These are phyloP conservation scores for Geum urbanum DNA, from an alignment of 306 rosid species.

Conservation along the genomic window DNA sequence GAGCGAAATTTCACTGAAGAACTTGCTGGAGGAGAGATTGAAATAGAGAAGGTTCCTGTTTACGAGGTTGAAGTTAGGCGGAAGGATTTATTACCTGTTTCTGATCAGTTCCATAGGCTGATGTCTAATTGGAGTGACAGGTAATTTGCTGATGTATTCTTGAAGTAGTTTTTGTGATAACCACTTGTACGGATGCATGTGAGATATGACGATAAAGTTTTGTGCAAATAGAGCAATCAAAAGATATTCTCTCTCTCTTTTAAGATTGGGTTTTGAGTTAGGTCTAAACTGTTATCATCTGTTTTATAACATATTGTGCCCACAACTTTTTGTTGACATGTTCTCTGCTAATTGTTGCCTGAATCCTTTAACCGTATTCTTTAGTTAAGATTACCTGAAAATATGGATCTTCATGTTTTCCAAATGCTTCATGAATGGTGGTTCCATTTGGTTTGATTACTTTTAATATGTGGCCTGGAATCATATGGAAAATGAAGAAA, in stretches of 20 bases:
- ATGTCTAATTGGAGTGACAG: conserved; percentile 72
- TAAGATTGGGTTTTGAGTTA: neutral
- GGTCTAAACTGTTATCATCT: too few relatives aligned
- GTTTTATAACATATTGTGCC: too few relatives aligned
- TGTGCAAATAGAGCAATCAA: neutral
- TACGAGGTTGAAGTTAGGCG: conserved; percentile 71
- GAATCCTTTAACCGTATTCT: too few relatives aligned
- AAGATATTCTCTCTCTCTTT: neutral
- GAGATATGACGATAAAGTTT: neutral
- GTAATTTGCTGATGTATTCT: conserved; percentile 33
- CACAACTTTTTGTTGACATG: too few relatives aligned
- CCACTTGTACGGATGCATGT: neutral
- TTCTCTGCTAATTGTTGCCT: too few relatives aligned
- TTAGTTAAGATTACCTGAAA: neutral
- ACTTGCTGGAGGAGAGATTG: conserved; percentile 60
- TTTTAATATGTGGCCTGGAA: neutral
- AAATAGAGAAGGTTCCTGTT: conserved; percentile 64
- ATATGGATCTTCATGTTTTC: neutral
- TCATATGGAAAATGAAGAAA: neutral
- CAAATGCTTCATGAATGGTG: neutral
- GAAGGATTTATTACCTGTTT: conserved; percentile 80
- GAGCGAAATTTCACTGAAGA: conserved; percentile 35
- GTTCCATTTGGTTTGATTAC: neutral
- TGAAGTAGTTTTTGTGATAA: neutral
- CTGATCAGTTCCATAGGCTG: conserved; percentile 59